Evolutionary conservation across 129 eudicot genomes (phyloP).

Genomic region (Oenanthe sinensis): DNA sequence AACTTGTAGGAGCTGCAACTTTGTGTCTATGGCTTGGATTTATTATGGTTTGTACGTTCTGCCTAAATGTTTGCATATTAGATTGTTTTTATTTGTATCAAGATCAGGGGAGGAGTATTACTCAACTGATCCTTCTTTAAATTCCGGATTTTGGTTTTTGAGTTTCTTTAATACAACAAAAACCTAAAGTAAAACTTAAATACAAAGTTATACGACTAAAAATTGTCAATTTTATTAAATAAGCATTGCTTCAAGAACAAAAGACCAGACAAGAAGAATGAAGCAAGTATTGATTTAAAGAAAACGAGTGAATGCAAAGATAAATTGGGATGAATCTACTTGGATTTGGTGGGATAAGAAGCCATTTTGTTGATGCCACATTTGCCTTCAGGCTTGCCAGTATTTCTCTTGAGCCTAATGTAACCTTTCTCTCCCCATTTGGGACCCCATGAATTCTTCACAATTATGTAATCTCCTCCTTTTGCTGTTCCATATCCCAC

Average conservation of each 20-base stretch:
- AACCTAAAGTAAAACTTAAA: no score
- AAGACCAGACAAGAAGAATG: not conserved
- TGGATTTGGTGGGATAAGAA: constrained; percentile 62
- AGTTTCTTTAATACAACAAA: not conserved
- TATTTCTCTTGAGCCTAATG: constrained; percentile 77
- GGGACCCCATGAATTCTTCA: constrained; percentile 81
- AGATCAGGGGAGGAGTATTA: not conserved
- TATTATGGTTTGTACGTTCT: not conserved
- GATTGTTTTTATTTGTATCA: not conserved
- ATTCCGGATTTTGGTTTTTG: not conserved
- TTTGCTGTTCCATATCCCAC: constrained; percentile 71
- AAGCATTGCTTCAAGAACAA: not conserved
- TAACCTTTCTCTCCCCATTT: constrained; percentile 87
- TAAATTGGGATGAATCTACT: constrained; percentile 9
- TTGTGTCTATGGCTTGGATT: not conserved
- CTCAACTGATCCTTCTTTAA: not conserved
- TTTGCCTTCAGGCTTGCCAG: constrained; percentile 56
- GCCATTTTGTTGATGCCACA: constrained; percentile 85
- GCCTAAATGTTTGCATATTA: not conserved
- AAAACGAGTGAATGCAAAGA: not conserved
- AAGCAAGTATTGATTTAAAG: not conserved
- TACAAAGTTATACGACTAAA: not conserved
- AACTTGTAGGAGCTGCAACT: not conserved
- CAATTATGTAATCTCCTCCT: constrained; percentile 47
- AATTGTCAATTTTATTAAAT: not conserved